Base-by-base conservation (phyloP, 495 filamentous ascomycete genomes). In the Daldinia loculata region DNA sequence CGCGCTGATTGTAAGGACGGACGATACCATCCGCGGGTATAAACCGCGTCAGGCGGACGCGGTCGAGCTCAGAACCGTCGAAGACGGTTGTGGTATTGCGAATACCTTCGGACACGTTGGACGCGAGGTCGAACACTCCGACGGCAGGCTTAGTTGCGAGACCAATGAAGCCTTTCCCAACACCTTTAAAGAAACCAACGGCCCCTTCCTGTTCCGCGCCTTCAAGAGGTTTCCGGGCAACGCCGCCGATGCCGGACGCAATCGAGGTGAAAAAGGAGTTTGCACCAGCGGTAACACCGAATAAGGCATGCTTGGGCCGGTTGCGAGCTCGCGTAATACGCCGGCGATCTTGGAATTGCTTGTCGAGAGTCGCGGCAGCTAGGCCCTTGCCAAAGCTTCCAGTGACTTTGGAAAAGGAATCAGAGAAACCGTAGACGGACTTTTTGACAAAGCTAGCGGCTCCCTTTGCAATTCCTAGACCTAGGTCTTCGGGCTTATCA, bases 71-170 rank as follows among this genome's bases (percentile, higher is more conserved):
- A 55, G 96, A 90, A 38, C 90, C 89, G 74, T 99, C 95, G 77
- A 99, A 99, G 38, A 99, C 95, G 0, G 96, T 99, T 6, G 95
- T 99, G 7, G 95, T 99, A 80, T 99, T 99, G 72, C 95, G 93
- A 43, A 99, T 94, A 63, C 95, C 95, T 82, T 99, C 95, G 19
- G 92, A 93, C 68, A 99, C 88, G 79, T 97, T 98, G 74, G 93
- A 97, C 0, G 95, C 95, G 68, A 99, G 89, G 79, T 99, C 95
- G 74, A 99, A 95, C 19, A 96, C 93, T 55, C 96, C 95, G 64
- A 99, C 96, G 14, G 94, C 96, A 1, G 95, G 95, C 78, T 98
- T 99, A 22, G 95, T 99, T 0, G 93, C 93, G 7, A 98, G 80
- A 4, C 95, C 95, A 15, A 98, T 83, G 15, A 98, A 87, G 39